A percentile compares a stretch with the other conserved stretches of the same genome.
Conservation (phyloP, 225 moss, liverwort and hornwort species). For the Polytrichum formosum region DNA sequence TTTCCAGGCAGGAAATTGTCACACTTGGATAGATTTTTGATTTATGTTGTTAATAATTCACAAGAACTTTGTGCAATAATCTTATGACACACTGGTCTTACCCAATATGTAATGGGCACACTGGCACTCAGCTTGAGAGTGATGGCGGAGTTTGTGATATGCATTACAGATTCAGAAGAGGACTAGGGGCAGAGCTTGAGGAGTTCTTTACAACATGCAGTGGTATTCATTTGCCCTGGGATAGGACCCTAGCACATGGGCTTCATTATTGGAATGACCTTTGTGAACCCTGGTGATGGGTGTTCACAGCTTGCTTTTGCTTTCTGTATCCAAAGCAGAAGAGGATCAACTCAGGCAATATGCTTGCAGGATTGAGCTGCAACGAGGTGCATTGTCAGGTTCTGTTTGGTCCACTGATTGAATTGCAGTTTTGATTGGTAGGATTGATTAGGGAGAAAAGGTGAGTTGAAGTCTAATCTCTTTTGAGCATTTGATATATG, state of each 20-base stretch:
- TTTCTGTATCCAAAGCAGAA: constrained; percentile 21
- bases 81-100: not conserved
- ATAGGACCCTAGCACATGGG: not conserved
- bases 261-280: not conserved
- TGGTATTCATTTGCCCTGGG: not conserved
- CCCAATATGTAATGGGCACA: not conserved
- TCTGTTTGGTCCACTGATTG: constrained; percentile 22
- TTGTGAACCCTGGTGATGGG: not conserved
- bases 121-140: not conserved
- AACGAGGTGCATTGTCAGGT: constrained; percentile 40
- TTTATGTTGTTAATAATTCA: not conserved
- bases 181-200: constrained; percentile 7
- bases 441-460: constrained; percentile 1
- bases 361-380: constrained; percentile 22
- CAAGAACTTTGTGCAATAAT: not conserved
- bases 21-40: not conserved
- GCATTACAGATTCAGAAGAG: constrained; percentile 13
- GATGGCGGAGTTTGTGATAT: not conserved
- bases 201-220: not conserved
- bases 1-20: not conserved
- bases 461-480: not conserved
- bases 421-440: constrained; percentile 3
- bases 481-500: too few species aligned
- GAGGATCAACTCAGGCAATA: constrained; percentile 20
- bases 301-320: constrained; percentile 11